Conservation (phyloP, 2,329 filamentous ascomycete genomes). For the Hymenoscyphus repandus region DNA sequence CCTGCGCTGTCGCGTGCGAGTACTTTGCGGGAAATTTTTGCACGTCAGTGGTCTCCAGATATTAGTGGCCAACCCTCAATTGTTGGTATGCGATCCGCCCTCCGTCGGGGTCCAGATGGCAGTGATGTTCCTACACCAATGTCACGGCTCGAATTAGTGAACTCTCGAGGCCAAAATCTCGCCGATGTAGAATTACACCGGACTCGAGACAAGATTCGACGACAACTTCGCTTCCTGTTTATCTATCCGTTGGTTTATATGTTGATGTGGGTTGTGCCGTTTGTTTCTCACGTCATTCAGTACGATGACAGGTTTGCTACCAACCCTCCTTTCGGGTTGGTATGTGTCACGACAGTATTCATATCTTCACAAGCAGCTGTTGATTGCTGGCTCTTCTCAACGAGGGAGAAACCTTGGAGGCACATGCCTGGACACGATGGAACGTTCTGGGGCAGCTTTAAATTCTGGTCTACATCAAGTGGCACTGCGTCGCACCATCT, state of each 20-base stretch:
- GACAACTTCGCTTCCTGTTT: constrained; percentile 67
- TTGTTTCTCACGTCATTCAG: constrained; percentile 56
- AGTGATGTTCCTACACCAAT: constrained; percentile 10
- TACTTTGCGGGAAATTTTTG: constrained; percentile 20
- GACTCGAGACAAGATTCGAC: constrained; percentile 51
- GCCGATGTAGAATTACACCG: constrained; percentile 33
- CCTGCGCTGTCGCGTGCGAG: constrained; percentile 13
- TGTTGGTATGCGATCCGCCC: constrained; percentile 19
- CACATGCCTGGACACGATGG: constrained; percentile 43
- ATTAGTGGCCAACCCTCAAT: constrained; percentile 14
- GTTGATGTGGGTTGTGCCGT: constrained; percentile 67
- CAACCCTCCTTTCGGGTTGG: constrained; percentile 51
- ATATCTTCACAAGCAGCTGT: constrained; percentile 61
- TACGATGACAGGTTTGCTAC: constrained; percentile 48
- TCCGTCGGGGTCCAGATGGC: constrained; percentile 16
- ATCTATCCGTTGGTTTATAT: constrained; percentile 72
- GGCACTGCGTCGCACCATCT: constrained; percentile 28
- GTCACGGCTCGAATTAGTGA: constrained; percentile 23
- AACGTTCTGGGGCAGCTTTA: constrained; percentile 31
- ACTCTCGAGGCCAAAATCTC: constrained; percentile 26
- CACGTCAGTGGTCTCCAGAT: constrained; percentile 17
- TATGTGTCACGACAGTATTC: constrained; percentile 50
- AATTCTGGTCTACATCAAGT: constrained; percentile 29
- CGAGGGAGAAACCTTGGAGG: constrained; percentile 67
- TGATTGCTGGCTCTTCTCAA: constrained; percentile 63